Evolutionary conservation across 371 early-diverging fungal species (phyloP).

Genomic region (Actinomortierella wolfii): DNA sequence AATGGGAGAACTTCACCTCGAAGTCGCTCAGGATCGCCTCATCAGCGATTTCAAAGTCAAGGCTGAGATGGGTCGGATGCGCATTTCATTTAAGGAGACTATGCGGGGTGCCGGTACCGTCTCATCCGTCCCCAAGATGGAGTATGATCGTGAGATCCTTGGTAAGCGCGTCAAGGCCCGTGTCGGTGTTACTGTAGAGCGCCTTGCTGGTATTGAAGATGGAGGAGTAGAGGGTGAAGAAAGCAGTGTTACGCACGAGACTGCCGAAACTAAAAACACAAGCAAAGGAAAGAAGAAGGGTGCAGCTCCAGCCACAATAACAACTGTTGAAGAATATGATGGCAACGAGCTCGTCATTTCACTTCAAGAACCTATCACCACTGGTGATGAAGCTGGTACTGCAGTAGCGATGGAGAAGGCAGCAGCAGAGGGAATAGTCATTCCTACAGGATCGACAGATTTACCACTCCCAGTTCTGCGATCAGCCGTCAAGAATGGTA

Average conservation of each 20-base stretch:
- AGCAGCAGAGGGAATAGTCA: conserved; percentile 13
- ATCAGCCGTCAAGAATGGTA: conserved; percentile 69
- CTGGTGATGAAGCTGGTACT: conserved; percentile 15
- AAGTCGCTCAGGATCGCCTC: conserved; percentile 85
- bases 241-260: conserved; percentile 2
- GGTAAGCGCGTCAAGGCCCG: conserved; percentile 74
- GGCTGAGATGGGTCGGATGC: conserved; percentile 84
- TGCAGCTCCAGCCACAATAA: background rate
- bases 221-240: conserved; percentile 8
- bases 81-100: conserved; percentile 89
- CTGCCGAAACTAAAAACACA: background rate
- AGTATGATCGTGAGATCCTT: conserved; percentile 74
- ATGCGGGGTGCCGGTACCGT: conserved; percentile 46
- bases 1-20: conserved; percentile 97
- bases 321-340: conserved; percentile 25
- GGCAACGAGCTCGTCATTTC: conserved; percentile 38
- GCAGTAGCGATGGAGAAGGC: conserved; percentile 24
- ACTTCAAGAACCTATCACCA: conserved; percentile 15
- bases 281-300: background rate
- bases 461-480: conserved; percentile 43
- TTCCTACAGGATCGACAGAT: conserved; percentile 47
- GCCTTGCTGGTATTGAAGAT: conserved; percentile 48
- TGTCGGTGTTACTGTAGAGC: conserved; percentile 59
- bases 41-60: conserved; percentile 79
- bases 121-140: conserved; percentile 25